These are phyloP conservation scores for Colletotrichum viniferum DNA, from an alignment of 2,329 filamentous ascomycete species.

Conservation along the genomic window DNA sequence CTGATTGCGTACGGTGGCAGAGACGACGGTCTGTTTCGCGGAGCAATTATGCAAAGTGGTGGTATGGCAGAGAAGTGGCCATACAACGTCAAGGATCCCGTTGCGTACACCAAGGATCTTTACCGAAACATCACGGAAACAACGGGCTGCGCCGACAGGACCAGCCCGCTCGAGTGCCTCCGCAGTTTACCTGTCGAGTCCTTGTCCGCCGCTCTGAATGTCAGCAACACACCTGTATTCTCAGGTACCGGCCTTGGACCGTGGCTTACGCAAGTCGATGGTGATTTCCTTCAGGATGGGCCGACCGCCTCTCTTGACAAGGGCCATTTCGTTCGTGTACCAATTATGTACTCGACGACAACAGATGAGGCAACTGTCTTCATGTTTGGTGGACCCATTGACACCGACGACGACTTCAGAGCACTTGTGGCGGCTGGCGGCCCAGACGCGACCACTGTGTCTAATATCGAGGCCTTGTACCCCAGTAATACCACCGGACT, in stretches of 20 bases:
- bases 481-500: background rate
- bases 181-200: conserved; percentile 31
- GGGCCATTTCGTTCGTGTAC: conserved; percentile 67
- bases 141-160: conserved; percentile 9
- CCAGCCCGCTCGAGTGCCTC: conserved; percentile 26
- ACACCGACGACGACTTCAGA: background rate
- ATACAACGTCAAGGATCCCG: background rate
- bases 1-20: conserved; percentile 55
- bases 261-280: conserved; percentile 32
- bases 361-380: conserved; percentile 67
- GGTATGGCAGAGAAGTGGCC: conserved; percentile 20
- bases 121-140: background rate
- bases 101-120: conserved; percentile 3
- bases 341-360: conserved; percentile 67
- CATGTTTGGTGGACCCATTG: background rate
- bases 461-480: background rate
- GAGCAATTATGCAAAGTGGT: conserved; percentile 52
- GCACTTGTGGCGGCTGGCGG: background rate
- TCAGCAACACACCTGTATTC: conserved; percentile 25
- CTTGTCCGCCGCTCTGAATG: conserved; percentile 32
- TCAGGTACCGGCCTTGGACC: background rate
- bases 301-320: conserved; percentile 55
- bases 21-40: conserved; percentile 57
- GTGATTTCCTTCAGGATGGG: conserved; percentile 42
- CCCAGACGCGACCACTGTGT: background rate